A percentile compares a stretch with the other conserved stretches of the same genome.
Conservation (phyloP, 192 early-diverging fungal genomes). For the Piromyces sp. region DNA sequence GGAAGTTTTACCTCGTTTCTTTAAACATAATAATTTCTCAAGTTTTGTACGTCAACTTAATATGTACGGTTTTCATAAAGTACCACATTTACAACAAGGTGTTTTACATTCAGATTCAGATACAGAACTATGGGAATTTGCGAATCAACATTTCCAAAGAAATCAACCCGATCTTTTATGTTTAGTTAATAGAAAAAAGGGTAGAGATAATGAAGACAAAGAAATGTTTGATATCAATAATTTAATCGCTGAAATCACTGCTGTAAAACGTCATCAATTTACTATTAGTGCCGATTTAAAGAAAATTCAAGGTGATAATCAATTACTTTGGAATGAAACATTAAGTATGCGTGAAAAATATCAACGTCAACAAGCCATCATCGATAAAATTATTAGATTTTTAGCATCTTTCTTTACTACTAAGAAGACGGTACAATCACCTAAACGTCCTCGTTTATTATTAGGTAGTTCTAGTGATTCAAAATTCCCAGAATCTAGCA, state of each 20-base stretch:
- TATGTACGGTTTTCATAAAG: conserved; percentile 95
- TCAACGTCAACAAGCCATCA: conserved; percentile 72
- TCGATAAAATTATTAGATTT: conserved; percentile 86
- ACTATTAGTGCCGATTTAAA: conserved; percentile 74
- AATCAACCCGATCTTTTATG: conserved; percentile 76
- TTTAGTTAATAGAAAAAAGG: conserved; percentile 74
- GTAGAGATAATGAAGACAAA: conserved; percentile 10
- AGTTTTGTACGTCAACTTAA: conserved; percentile 84
- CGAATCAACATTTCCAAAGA: conserved; percentile 74
- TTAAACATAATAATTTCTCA: conserved; percentile 84
- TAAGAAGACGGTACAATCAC: conserved; percentile 12
- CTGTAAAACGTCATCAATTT: conserved; percentile 77
- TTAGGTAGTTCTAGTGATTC: neutral
- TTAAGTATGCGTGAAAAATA: conserved; percentile 53
- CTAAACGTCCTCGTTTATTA: neutral
- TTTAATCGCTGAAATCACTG: conserved; percentile 59
- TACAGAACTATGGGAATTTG: conserved; percentile 82
- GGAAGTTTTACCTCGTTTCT: conserved; percentile 63
- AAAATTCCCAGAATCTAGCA: neutral
- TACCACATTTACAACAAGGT: conserved; percentile 84
- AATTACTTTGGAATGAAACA: conserved; percentile 75
- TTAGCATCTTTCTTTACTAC: conserved; percentile 66
- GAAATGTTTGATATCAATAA: conserved; percentile 26
- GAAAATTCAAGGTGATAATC: conserved; percentile 73
- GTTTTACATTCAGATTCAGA: conserved; percentile 55